Base-by-base conservation (phyloP, 2,329 filamentous ascomycete species). In the Trichoderma pleuroti region DNA sequence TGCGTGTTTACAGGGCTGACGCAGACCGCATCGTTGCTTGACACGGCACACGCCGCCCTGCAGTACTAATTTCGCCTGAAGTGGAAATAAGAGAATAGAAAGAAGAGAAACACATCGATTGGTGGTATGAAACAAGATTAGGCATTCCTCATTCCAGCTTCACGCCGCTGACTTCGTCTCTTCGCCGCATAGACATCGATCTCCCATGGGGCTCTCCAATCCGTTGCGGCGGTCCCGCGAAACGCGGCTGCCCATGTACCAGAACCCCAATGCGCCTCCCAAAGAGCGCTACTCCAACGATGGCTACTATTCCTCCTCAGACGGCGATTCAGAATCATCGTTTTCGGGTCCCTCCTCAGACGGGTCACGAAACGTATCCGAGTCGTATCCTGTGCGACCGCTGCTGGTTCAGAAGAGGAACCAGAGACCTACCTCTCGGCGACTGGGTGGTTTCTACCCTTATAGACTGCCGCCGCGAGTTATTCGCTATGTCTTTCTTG, bases 401-500 rank as follows among this genome's bases (percentile, higher is more conserved):
- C 78, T 84, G 39, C 85, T 87, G 77, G 77, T 84, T 49, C 80
- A 83, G 3, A 84, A 81, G 65, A 79, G 80, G 72, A 76, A 73
- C 52, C 72, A 66, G 21, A 73, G 71, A 30, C 73, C 74, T 7
- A 73, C 75, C 30, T 72, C 73, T 39, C 72, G 26, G 28, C 42
- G 66, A 14, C 26, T 30, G 52, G 52, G 42, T 18, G 24, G 63
- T 14, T 52, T 78, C n/a, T 82, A 82, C 65, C 81, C 81, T 66
- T 92, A 92, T 76, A 86, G 90, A 36, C 81, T 94, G 54, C 92
- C 92, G 8, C 89, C 90, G 76, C 91, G 86, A 72, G 88, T 96
- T 71, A 89, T 93, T 70, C 87, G 93, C 75, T 97, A 92, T 78
- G 88, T 97, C 69, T 93, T 93, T 73, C 83, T 94, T 62, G 87